Base-by-base conservation (phyloP, 192 early-diverging fungal species). In the Backusella mclennaniae region DNA sequence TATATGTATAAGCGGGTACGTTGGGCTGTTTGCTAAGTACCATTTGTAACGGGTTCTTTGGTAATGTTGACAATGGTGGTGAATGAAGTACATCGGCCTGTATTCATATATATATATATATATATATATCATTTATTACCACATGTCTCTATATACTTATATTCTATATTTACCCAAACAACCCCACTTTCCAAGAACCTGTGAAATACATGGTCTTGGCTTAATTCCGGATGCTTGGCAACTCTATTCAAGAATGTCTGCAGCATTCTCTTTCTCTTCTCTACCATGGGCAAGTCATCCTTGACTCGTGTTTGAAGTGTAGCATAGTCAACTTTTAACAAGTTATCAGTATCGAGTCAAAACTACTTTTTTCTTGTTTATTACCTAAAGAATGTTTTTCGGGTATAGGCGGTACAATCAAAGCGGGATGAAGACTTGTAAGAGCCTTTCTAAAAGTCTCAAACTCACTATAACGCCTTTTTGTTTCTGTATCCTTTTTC, bases 391-490 rank as follows among this genome's bases (percentile, higher is more conserved):
- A 92, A 86, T 99, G 97, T 84, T 99, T 99, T 75, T 98, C 96
- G 21, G 98, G 98, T 76, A 99, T 97, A 26, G 98, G 97, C 6
- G 97, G 96, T 11, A 98, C 90, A 67, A 97, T 93, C 52, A 94
- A 79, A 1, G 92, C 94, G 6, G 96, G 96, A 80, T 98, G 94
- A 69, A 96, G 86, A 44, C 90, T 85, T 21, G 84, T 85, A 67
- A 99, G 86, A 14, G 92, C 81, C 67, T 87, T 93, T 73, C 96
- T 87, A 53, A 99, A 86, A 3, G 95, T 91, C 81, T 98, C 97
- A 76, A 99, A 99, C 82, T 99, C 98, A 70, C 95, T 96, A 83
- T 99, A 99, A 39, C 98, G 89, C 63, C 94, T 91, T 74, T 87
- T 92, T 39, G 93, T 88, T 80, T 95, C 94, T 74, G 82, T 83